Percentiles rank a stretch among this genome's conserved stretches.
Evolutionary conservation across 2,329 filamentous ascomycete genomes (phyloP).

Genomic region (Coniochaeta pulveracea): DNA sequence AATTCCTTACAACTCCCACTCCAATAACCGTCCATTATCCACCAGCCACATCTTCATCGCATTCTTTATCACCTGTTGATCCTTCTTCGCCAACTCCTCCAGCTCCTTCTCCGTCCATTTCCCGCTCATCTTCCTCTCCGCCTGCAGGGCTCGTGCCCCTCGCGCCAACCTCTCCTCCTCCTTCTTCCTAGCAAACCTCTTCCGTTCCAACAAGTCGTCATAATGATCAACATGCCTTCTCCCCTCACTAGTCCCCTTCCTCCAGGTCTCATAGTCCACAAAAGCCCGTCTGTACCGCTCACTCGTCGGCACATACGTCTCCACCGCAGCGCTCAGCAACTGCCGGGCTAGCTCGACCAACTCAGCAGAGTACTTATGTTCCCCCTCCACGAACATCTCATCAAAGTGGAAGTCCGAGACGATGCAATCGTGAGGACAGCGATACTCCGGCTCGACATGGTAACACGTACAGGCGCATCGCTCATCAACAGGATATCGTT

Average conservation of each 20-base stretch:
- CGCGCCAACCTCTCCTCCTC: neutral
- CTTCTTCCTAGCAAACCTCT: neutral
- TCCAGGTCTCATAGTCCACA: neutral
- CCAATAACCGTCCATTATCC: too few species aligned
- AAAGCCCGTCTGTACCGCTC: neutral
- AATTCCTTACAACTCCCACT: too few species aligned
- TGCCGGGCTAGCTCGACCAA: neutral
- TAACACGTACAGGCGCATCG: slow-evolving; percentile 19
- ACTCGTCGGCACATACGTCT: neutral
- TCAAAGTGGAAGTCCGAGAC: neutral
- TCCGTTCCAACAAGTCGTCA: slow-evolving; percentile 2
- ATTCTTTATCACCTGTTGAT: neutral
- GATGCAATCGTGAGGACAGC: neutral
- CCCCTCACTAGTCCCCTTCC: neutral
- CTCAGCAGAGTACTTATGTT: neutral
- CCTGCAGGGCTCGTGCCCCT: too few species aligned
- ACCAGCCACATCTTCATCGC: too few species aligned
- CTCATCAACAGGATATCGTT: slow-evolving; percentile 14
- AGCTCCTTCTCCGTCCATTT: neutral
- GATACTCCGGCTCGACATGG: slow-evolving; percentile 10
- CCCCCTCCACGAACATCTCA: neutral
- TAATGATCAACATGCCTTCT: neutral
- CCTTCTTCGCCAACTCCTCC: neutral
- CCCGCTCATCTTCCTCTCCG: neutral
- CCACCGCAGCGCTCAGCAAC: neutral